Base-by-base conservation (phyloP, 2,329 filamentous ascomycete genomes). In the Colletotrichum tropicale region DNA sequence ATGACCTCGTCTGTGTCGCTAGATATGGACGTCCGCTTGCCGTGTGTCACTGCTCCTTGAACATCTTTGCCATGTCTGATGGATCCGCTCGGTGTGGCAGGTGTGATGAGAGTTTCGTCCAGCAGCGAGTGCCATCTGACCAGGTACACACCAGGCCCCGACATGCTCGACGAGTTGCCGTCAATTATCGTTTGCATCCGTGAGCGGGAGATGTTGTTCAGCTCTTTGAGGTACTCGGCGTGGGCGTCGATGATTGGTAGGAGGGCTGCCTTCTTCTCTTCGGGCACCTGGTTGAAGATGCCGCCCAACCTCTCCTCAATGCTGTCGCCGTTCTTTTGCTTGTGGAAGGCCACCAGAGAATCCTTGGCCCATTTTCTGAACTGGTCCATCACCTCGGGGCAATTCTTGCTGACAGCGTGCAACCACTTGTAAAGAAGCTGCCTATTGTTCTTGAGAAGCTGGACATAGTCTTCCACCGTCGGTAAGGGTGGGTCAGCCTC, bases 121-220 rank as follows among this genome's bases (percentile, higher is more conserved):
- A 96, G 86, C 8, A 96, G 86, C 1, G 90, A 86, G 81, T 95
- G 93, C 94, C 94, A 96, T 66, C 92, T 89, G 2, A 91, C 88
- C 28, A 96, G 89, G 80, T 94, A 96, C 62, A 94, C 90, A 2
- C 94, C 94, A 0, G 94, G 94, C 0, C 94, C 94, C 28, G 87
- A 88, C 69, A 89, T 77, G 56, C 66, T 78, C 38, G 69, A 71
- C 61, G 81, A 79, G 6, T 80, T 76, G 2, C 80, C 80, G 70
- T 88, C 86, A 60, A 95, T 86, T 28, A 95, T 88, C 2, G 84
- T 83, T 69, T 91, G 89, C 75, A 94, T 89, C 3, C 91, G 89
- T 1, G 83, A 80, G 2, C 83, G 83, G 0, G 93, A 94, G 3
- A 90, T 85, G 0, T 83, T 77, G 70, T 90, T 87, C 1, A 95